A percentile compares a stretch with the other conserved stretches of the same genome.
These are phyloP conservation scores for Mycosarcoma mackinlayi DNA, from an alignment of 1,284 basidiomycete species.

Conservation along the genomic window DNA sequence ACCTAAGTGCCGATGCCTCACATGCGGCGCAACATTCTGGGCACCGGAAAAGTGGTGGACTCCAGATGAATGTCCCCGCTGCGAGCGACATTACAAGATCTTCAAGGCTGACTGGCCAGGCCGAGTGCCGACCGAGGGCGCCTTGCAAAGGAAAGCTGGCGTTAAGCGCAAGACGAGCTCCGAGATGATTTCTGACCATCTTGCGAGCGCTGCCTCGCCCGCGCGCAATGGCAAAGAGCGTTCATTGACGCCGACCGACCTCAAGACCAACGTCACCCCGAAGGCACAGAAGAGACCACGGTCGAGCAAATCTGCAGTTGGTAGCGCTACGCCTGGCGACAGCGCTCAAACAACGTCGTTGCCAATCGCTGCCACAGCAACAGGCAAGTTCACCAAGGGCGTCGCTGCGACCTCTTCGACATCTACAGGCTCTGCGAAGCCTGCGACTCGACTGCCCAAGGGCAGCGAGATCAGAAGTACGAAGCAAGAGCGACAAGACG, in stretches of 20 bases:
- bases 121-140: conserved; percentile 43
- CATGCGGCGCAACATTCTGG: conserved; percentile 62
- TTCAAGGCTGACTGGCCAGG: conserved; percentile 66
- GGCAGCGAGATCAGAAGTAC: conserved; percentile 6
- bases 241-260: conserved; percentile 35
- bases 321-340: conserved; percentile 6
- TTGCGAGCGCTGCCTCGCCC: conserved; percentile 31
- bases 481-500: conserved; percentile 30
- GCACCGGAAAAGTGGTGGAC: conserved; percentile 67
- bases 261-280: conserved; percentile 19
- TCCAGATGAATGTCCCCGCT: conserved; percentile 65
- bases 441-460: conserved; percentile 9
- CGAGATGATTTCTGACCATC: conserved; percentile 42
- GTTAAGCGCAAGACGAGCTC: conserved; percentile 43
- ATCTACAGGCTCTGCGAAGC: conserved; percentile 4
- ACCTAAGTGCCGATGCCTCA: conserved; percentile 56
- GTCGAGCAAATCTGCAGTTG: conserved; percentile 6
- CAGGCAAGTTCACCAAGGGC: conserved; percentile 5
- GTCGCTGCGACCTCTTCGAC: not conserved
- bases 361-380: not conserved
- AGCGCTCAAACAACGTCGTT: not conserved
- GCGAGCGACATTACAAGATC: conserved; percentile 67
- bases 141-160: conserved; percentile 31
- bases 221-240: conserved; percentile 40
- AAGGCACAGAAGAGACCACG: conserved; percentile 33